A percentile compares a stretch with the other conserved stretches of the same genome.
phyloP scores from a whole-genome alignment of 2,329 filamentous ascomycete species.

The Neonectria sp. region DNA sequence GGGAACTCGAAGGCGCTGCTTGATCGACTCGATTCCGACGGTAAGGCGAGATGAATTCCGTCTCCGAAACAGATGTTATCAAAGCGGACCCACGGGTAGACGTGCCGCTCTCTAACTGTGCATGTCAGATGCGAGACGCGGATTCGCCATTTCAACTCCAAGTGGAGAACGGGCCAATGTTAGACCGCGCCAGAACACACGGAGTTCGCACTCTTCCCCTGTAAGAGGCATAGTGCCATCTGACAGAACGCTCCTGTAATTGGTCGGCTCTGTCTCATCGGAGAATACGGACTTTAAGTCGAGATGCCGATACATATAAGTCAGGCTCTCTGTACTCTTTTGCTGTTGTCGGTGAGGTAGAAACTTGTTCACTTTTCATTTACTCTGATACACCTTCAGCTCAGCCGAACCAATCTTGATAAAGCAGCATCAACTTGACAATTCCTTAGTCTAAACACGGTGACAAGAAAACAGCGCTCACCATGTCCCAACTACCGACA shows the following conservation, averaged over 20 bases:
- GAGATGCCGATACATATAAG: not conserved
- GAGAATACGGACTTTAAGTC: not conserved
- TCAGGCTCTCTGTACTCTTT: not conserved
- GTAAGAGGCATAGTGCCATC: slow-evolving; percentile 3
- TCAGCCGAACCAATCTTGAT: too few relatives aligned
- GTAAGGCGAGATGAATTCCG: not conserved
- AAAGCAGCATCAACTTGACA: not conserved
- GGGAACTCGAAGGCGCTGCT: not conserved
- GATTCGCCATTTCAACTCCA: not conserved
- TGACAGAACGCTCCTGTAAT: not conserved
- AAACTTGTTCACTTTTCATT: not conserved
- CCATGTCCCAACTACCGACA: not conserved
- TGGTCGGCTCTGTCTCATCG: not conserved
- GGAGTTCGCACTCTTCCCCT: slow-evolving; percentile 11
- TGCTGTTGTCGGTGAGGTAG: not conserved
- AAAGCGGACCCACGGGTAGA: not conserved
- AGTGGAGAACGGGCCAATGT: not conserved
- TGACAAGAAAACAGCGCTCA: not conserved
- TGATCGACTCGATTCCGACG: not conserved
- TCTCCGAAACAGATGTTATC: not conserved
- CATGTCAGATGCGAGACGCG: not conserved
- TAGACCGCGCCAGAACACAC: not conserved
- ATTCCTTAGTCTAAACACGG: not conserved
- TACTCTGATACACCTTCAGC: not conserved
- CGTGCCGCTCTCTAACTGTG: not conserved